These are phyloP conservation scores for Penicillium verrucosum DNA, from an alignment of 2,329 filamentous ascomycete species.

Conservation along the genomic window DNA sequence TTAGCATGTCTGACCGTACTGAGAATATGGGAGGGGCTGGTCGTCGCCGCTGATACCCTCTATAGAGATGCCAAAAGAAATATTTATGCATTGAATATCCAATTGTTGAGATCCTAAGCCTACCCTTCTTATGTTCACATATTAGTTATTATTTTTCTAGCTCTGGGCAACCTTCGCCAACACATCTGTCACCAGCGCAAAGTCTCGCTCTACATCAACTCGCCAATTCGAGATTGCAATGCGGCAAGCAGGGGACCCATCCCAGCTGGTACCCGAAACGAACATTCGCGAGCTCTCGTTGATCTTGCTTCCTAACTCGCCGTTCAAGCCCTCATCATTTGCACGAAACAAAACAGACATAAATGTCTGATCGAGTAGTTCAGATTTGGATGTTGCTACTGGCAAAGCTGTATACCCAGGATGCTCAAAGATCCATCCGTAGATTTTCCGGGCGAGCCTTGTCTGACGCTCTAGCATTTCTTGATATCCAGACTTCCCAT, in stretches of 20 bases:
- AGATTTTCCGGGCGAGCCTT: slow-evolving; percentile 64
- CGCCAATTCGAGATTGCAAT: slow-evolving; percentile 85
- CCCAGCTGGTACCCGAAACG: slow-evolving; percentile 78
- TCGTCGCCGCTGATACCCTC: slow-evolving; percentile 41
- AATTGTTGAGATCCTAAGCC: not conserved
- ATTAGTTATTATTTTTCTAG: not conserved
- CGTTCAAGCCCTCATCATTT: slow-evolving; percentile 62
- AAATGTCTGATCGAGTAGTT: slow-evolving; percentile 55
- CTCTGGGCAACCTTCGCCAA: slow-evolving; percentile 50
- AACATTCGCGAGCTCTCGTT: slow-evolving; percentile 74
- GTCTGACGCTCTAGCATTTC: slow-evolving; percentile 72
- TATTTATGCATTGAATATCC: not conserved
- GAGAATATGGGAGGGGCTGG: slow-evolving; percentile 49
- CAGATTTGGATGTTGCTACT: slow-evolving; percentile 30
- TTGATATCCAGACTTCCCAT: slow-evolving; percentile 67
- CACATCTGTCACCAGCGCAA: slow-evolving; percentile 62
- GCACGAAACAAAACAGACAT: slow-evolving; percentile 78
- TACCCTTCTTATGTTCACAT: not conserved
- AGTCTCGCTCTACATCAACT: slow-evolving; percentile 66
- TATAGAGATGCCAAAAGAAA: not conserved
- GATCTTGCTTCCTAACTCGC: slow-evolving; percentile 64
- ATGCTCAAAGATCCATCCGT: slow-evolving; percentile 60
- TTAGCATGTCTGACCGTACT: slow-evolving; percentile 74
- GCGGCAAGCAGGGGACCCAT: slow-evolving; percentile 69
- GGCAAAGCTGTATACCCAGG: slow-evolving; percentile 67